Conservation (phyloP, 805 yeast genomes). For the Metschnikowia sp. region DNA sequence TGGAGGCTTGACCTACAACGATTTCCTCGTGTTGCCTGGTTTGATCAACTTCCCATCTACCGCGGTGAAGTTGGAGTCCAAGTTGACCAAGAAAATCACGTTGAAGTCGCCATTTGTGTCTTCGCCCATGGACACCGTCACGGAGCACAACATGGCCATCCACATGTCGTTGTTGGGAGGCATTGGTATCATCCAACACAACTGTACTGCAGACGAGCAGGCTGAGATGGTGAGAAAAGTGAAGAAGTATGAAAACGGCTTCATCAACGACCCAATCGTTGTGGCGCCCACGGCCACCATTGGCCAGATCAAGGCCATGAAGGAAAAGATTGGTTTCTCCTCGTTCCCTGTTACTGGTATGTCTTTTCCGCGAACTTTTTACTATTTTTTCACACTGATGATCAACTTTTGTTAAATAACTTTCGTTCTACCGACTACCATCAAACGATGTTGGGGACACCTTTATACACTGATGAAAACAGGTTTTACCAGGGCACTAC, state of each 20-base stretch:
- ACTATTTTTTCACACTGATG: constrained; percentile 42
- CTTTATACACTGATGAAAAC: constrained; percentile 18
- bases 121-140: constrained; percentile 99
- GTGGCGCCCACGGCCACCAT: constrained; percentile 74
- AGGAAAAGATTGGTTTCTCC: constrained; percentile 78
- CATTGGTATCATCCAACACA: constrained; percentile 97
- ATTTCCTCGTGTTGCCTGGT: constrained; percentile 92
- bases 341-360: constrained; percentile 99
- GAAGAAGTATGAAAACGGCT: constrained; percentile 96
- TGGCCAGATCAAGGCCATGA: constrained; percentile 72
- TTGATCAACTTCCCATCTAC: constrained; percentile 86
- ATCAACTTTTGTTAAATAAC: constrained; percentile 58
- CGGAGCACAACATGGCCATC: constrained; percentile 96
- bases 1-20: constrained; percentile 98
- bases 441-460: constrained; percentile 97
- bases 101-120: constrained; percentile 94
- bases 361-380: constrained; percentile 37
- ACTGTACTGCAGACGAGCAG: constrained; percentile 94
- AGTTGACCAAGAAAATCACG: constrained; percentile 86
- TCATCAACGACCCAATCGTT: constrained; percentile 91
- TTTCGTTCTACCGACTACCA: constrained; percentile 99
- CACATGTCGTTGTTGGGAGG: constrained; percentile 98
- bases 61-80: constrained; percentile 74
- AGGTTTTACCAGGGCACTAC: background rate
- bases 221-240: constrained; percentile 98